Percentiles rank a stretch among this genome's conserved stretches.
Conservation (phyloP, 768 basidiomycete genomes). For the Leucocoprinus sp. region DNA sequence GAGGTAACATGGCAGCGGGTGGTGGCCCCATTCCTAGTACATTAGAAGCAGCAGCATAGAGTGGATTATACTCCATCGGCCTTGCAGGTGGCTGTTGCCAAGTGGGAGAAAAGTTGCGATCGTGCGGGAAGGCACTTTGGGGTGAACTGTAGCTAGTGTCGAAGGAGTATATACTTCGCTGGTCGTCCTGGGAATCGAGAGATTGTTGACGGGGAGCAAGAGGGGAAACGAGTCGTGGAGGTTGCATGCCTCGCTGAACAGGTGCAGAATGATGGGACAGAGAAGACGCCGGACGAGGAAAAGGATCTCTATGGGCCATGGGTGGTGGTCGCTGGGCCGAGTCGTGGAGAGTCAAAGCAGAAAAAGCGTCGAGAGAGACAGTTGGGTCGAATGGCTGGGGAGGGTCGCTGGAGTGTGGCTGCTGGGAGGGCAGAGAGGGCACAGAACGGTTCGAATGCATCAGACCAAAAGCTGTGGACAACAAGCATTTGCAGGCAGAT, state of each 20-base stretch:
- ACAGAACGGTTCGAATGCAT: conserved; percentile 34
- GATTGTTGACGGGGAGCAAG: conserved; percentile 22
- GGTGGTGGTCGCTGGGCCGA: conserved; percentile 13
- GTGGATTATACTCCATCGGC: conserved; percentile 41
- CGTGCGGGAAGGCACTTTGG: conserved; percentile 18
- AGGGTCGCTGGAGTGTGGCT: conserved; percentile 22
- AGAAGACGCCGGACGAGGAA: conserved; percentile 49
- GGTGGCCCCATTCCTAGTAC: conserved; percentile 74
- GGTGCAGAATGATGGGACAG: conserved; percentile 38
- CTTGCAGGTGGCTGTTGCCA: conserved; percentile 19
- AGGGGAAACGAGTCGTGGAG: conserved; percentile 35
- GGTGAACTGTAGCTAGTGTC: conserved; percentile 17
- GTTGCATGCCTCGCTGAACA: conserved; percentile 19
- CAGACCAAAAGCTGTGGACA: neutral
- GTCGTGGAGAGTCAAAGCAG: conserved; percentile 44
- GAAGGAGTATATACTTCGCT: conserved; percentile 23
- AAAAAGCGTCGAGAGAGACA: conserved; percentile 41
- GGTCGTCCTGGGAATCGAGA: conserved; percentile 14
- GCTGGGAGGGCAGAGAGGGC: conserved; percentile 35
- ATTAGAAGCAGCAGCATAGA: conserved; percentile 73
- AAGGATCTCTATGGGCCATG: conserved; percentile 31
- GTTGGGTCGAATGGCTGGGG: conserved; percentile 33
- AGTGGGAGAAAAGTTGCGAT: conserved; percentile 28
- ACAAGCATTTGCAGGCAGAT: neutral
- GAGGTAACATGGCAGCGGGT: conserved; percentile 23